Base-by-base conservation (phyloP, 2,329 filamentous ascomycete genomes). In the Aspergillus vadensis region DNA sequence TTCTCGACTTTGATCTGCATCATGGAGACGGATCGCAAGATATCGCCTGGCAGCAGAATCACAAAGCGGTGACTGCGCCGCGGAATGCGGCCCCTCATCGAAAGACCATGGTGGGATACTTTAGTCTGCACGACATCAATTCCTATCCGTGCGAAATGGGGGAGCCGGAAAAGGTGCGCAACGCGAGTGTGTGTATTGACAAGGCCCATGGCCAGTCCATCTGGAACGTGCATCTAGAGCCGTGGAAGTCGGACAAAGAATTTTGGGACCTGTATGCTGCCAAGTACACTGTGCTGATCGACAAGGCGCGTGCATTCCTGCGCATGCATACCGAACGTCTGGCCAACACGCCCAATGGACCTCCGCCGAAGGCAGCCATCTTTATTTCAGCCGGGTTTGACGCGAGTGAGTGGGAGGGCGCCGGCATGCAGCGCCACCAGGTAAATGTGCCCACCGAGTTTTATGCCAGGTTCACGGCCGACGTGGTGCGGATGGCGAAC, bases 341-440 rank as follows among this genome's bases (percentile, higher is more conserved):
- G 12, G 82, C 80, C 9, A 79, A 81, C 17, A 79, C 83, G 0
- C 78, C 83, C 9, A 83, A 82, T 54, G 84, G 86, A 41, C 83
- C 87, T 36, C 80, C 80, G 23, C 90, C 92, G 4, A 94, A 89
- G 70, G 91, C 91, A 2, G 94, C 91, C 36, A 92, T 99, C 49
- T 99, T 99, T 78, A 80, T 99, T 53, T 98, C 94, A 49, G 93
- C 95, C 2, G 96, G 95, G 0, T 99, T 99, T 66, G 95, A 99
- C 77, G 95, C 95, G 3, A 97, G 93, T 72, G 92, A 99, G 73
- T 96, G 91, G 88, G 95, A 99, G 75, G 88, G 90, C 17, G 82
- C 85, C 4, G 92, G 91, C 3, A 99, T 99, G 95, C 95, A 99
- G 76, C 86, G 95, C 50, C 95, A 99, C 76, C 89, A 91, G 60